Base-by-base conservation (phyloP, 192 early-diverging fungal species). In the Backusella mclennaniae region DNA sequence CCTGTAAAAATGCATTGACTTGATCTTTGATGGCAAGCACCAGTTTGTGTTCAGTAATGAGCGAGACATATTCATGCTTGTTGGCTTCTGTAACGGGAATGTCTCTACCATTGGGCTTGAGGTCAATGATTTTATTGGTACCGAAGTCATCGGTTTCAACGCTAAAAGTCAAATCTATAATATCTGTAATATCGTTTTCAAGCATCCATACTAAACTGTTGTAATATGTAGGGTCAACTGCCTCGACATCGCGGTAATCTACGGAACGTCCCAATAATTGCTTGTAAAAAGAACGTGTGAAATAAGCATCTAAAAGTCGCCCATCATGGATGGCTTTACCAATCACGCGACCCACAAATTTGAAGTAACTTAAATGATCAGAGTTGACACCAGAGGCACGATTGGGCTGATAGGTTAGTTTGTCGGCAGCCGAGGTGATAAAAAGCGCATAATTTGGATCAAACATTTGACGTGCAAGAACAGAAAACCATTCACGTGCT, bases 251-350 rank as follows among this genome's bases (percentile, higher is more conserved):
- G 69, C 95, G 93, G 76, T 96, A 96, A 80, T 99, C 97, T 12
- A 99, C 97, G 41, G 91, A 87, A 33, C 92, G 93, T 52, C 91
- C 94, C 21, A 99, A 87, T 44, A 99, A 96, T 82, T 95, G 92
- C 82, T 99, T 99, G 89, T 99, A 99, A 88, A 99, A 99, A 8
- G 96, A 98, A 70, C 97, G 87, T 12, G 97, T 99, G 80, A 99
- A 99, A 84, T 99, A 98, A 23, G 93, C 93, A 81, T 99, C 97
- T 71, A 99, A 83, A 69, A 96, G 87, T 17, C 95, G 86, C 63
- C 96, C 96, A 83, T 99, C 97, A 71, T 94, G 97, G 72, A 99
- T 98, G 21, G 97, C 97, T 86, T 99, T 99, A 74, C 96, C 97
- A 75, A 99, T 98, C 66, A 99, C 93, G 72, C 97, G 93, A 21